A percentile compares a stretch with the other conserved stretches of the same genome.
phyloP scores from a whole-genome alignment of 139 green algal species.

The Nannochloris sp. region DNA sequence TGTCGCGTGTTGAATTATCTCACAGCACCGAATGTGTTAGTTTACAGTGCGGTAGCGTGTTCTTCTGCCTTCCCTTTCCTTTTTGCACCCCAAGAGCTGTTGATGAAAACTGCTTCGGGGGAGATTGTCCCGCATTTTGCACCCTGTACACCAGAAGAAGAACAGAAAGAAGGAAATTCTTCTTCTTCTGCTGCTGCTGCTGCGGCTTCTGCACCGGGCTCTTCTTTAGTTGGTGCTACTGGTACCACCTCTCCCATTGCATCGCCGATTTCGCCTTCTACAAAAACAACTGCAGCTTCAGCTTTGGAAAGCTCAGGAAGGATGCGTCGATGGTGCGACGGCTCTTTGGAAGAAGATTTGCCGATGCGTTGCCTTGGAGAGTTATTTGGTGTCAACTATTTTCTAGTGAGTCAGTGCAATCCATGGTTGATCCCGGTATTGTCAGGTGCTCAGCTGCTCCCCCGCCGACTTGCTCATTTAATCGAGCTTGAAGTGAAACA shows the following conservation, averaged over 20 bases:
- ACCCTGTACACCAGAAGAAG: background rate
- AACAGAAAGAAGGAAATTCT: no score
- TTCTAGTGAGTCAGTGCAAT: slow-evolving; percentile 82
- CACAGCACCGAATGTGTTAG: slow-evolving; percentile 72
- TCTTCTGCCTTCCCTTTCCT: slow-evolving; percentile 81
- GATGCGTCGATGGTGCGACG: slow-evolving; percentile 65
- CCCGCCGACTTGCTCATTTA: slow-evolving; percentile 51
- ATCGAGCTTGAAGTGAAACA: slow-evolving; percentile 83
- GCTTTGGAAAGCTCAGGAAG: background rate
- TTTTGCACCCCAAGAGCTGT: slow-evolving; percentile 70
- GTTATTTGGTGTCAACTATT: slow-evolving; percentile 92
- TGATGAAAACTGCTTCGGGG: slow-evolving; percentile 25
- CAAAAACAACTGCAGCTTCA: background rate
- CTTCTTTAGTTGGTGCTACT: no score
- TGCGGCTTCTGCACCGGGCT: no score
- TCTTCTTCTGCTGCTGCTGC: no score
- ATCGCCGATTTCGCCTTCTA: no score
- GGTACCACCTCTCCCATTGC: no score
- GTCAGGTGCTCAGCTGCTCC: slow-evolving; percentile 60
- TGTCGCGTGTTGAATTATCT: slow-evolving; percentile 86
- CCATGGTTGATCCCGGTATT: slow-evolving; percentile 80
- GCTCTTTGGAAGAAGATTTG: slow-evolving; percentile 65
- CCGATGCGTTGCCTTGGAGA: slow-evolving; percentile 66
- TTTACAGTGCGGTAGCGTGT: slow-evolving; percentile 83
- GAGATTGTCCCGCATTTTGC: slow-evolving; percentile 1